These are phyloP conservation scores for Glebionis coronaria DNA, from an alignment of 129 eudicot genomes.

Conservation along the genomic window DNA sequence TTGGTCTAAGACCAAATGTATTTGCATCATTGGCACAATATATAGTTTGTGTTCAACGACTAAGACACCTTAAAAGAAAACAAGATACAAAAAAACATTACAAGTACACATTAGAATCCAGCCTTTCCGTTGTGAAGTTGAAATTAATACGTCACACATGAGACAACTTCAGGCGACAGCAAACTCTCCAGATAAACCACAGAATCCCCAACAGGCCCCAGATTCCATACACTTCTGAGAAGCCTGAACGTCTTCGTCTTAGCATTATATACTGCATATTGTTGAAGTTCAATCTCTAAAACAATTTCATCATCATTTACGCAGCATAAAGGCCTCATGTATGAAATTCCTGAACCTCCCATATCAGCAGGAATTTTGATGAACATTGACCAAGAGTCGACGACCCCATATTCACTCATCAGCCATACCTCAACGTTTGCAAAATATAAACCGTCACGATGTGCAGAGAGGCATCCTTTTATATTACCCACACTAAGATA, in stretches of 20 bases:
- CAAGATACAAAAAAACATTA: not conserved
- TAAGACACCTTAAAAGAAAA: not conserved
- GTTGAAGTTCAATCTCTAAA: conserved; percentile 33
- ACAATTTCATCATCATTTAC: conserved; percentile 32
- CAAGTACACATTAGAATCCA: not conserved
- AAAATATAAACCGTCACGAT: conserved; percentile 19
- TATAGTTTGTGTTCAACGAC: not conserved
- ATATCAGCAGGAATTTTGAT: conserved; percentile 26
- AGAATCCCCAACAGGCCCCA: conserved; percentile 35
- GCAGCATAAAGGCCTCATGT: conserved; percentile 31
- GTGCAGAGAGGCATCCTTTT: conserved; percentile 27
- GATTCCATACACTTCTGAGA: conserved; percentile 5
- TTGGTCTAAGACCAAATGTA: too few relatives aligned
- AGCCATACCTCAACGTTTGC: conserved; percentile 32
- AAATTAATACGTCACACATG: conserved; percentile 22
- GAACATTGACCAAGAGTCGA: conserved; percentile 33
- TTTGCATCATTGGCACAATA: not conserved
- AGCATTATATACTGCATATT: conserved; percentile 22
- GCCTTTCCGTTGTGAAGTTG: not conserved
- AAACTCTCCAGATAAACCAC: conserved; percentile 37
- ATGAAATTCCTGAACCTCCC: conserved; percentile 18
- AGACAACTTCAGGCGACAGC: conserved; percentile 30
- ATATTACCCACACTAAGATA: conserved; percentile 25
- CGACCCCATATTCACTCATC: conserved; percentile 38
- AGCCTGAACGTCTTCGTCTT: conserved; percentile 24